Base-by-base conservation (phyloP, 1,284 basidiomycete genomes). In the Mrakiaceae sp. region DNA sequence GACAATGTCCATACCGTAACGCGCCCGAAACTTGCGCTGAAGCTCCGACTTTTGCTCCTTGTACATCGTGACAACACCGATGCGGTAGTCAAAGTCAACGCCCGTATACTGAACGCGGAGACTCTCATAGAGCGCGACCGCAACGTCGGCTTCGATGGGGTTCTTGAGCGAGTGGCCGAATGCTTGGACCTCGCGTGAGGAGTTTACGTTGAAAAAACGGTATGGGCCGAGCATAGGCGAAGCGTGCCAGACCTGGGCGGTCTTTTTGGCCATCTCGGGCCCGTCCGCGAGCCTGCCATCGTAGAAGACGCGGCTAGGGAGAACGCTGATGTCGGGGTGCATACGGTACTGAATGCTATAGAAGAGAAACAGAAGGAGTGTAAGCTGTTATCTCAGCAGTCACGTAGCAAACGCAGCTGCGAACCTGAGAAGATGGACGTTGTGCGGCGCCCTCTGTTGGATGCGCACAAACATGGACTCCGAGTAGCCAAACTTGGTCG, bases 1-100 rank as follows among this genome's bases (percentile, higher is more conserved):
- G 3, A 85, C 70, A 42, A 96, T 86, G 39, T 86, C 82, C 40
- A 78, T 73, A 0, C 92, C 93, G 73, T 90, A 97, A 9, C 81
- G 81, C 64, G 81, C 75, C 63, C 81, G 77, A 71, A 98, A 98
- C 5, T 81, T 78, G 6, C 82, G 79, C 60, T 84, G 84, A 53
- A 99, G 78, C 73, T 92, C 89, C 44, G 78, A 70, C 44, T 98
- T 84, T 74, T 99, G 96, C 4, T 89, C 93, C 57, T 87, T 87
- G 76, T 99, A 99, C 87, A 96, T 96, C 1, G 91, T 88, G 60
- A 98, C 88, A 53, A 98, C 81, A 27, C 95, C 96, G 62, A 99
- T 82, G 53, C 87, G 83, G 70, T 85, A 85, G 68, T 86, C 84
- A 58, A 95, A 82, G 70, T 88, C 82, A 60, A 84, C 74, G 1